phyloP scores from a whole-genome alignment of 2,329 filamentous ascomycete species.

The Hymenoscyphus occultus region DNA sequence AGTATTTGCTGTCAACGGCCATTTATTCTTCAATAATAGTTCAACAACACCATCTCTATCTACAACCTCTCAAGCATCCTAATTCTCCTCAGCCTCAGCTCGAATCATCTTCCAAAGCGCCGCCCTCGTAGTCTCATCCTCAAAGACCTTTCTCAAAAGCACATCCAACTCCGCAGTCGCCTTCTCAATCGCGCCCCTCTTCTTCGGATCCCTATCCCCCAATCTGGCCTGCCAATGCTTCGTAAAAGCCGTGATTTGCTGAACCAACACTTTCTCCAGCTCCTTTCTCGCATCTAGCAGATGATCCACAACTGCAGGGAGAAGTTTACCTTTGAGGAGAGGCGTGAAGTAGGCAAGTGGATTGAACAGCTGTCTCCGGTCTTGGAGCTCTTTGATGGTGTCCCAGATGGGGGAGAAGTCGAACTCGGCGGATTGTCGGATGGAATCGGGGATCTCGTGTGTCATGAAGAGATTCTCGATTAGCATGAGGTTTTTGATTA shows the following conservation, averaged over 20 bases:
- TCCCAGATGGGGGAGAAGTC: constrained; percentile 66
- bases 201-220: constrained; percentile 43
- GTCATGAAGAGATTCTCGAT: constrained; percentile 95
- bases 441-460: constrained; percentile 78
- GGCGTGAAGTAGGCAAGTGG: constrained; percentile 43
- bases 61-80: background rate
- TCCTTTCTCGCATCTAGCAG: constrained; percentile 61
- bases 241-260: constrained; percentile 62
- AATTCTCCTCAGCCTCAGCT: constrained; percentile 28
- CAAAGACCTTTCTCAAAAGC: constrained; percentile 55
- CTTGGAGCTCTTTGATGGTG: constrained; percentile 49
- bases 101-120: constrained; percentile 36
- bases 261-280: constrained; percentile 59
- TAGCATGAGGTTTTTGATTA: constrained; percentile 90
- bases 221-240: constrained; percentile 53
- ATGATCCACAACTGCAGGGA: constrained; percentile 40
- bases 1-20: background rate
- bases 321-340: constrained; percentile 41
- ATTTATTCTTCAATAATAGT: background rate
- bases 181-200: constrained; percentile 47
- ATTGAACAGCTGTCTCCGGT: constrained; percentile 51
- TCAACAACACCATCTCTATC: constrained; percentile 3
- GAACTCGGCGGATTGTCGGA: constrained; percentile 52
- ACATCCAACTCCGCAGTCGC: constrained; percentile 56
- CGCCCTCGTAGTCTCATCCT: constrained; percentile 35